Evolutionary conservation across 192 early-diverging fungal species (phyloP), one percentile per base, ranked within the genome.

Genomic region (Neocallimastix lanati): DNA sequence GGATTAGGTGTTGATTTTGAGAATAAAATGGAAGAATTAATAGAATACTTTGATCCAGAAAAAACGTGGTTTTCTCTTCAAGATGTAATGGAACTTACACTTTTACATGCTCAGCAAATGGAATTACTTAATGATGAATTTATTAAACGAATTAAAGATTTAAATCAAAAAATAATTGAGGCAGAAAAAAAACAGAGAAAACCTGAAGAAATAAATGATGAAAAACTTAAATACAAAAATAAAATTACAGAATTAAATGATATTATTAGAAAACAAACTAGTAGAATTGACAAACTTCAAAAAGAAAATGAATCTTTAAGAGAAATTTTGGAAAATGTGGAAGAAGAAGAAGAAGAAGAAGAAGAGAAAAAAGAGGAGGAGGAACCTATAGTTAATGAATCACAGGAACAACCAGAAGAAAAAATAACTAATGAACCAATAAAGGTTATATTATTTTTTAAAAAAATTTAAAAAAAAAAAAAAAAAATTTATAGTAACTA

Each of bases 11-110:
- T 67, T n/a, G 50, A 67, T 67, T 67, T 67, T 67, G 25, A 67
- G 9, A 25, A 21, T 67, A 67, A 67, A n/a, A 67, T n/a, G 9
- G 50, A 25, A 11, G 50, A 67, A 67, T 67, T 67, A 67, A 67
- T 25, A 79, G 21, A 76, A 11, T 29, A 76, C 27, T 29, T 76
- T 28, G 21, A 80, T 79, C 77, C 77, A 11, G 79, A 78, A 36
- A 79, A 77, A 29, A 78, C 80, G 11, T 79, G 79, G 76, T 90
- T 89, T 81, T 81, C 86, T 28, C 78, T 90, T 14, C 83, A 90
- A 79, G 89, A 90, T 37, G 86, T 90, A 1, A 88, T 90, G 85
- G 89, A 90, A 81, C 84, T 90, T 0, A 89, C 89, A 25, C 83
- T 90, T 12, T 79, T 90, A 27, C 89, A 90, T 79, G 88, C 86